These are phyloP conservation scores for Anethum foeniculum DNA, from an alignment of 140 eudicot species.

Conservation along the genomic window DNA sequence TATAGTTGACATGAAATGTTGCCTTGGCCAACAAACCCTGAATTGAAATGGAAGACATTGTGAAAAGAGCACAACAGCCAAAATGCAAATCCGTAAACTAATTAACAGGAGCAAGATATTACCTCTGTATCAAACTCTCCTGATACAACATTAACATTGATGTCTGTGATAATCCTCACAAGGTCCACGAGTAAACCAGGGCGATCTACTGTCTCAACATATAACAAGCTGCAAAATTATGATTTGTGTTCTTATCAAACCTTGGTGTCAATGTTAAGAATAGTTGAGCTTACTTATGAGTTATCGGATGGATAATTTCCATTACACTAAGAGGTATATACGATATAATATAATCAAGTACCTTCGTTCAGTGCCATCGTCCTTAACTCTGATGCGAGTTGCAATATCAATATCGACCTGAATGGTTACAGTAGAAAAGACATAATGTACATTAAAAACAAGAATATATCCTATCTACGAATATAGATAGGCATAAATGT, in stretches of 20 bases:
- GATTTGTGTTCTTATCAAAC: background rate
- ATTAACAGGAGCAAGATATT: background rate
- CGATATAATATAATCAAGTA: constrained; percentile 10
- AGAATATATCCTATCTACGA: background rate
- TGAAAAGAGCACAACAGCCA: background rate
- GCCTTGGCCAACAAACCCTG: constrained; percentile 94
- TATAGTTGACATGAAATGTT: constrained; percentile 83
- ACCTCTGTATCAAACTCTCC: constrained; percentile 33
- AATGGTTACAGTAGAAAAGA: constrained; percentile 4
- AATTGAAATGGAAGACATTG: background rate
- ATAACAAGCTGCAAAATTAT: constrained; percentile 54
- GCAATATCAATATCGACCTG: constrained; percentile 88
- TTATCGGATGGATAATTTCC: background rate
- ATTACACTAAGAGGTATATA: background rate
- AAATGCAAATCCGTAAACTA: background rate
- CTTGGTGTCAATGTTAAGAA: background rate
- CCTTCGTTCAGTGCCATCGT: constrained; percentile 86
- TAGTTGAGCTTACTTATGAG: background rate
- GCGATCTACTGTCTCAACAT: constrained; percentile 76
- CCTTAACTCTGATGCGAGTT: constrained; percentile 51
- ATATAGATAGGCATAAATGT: background rate
- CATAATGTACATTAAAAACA: background rate
- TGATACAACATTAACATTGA: constrained; percentile 65
- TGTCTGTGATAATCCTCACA: constrained; percentile 64
- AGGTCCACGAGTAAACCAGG: constrained; percentile 92